Evolutionary conservation across 225 moss, liverwort and hornwort species (phyloP).

Genomic region (Marchantia polymorpha): DNA sequence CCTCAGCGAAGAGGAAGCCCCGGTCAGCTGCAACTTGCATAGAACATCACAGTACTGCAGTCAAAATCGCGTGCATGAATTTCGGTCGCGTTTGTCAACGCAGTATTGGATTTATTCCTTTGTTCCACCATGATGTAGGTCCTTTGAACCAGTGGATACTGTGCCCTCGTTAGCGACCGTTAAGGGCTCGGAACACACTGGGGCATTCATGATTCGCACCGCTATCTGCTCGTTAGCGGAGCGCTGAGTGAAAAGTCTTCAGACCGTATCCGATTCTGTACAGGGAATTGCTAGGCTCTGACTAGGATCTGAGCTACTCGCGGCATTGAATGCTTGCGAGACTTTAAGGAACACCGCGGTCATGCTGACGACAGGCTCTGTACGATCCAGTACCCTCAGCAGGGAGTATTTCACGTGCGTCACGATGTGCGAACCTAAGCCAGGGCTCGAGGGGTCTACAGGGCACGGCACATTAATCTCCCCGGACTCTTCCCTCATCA

Average conservation of each 20-base stretch:
- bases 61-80: not conserved
- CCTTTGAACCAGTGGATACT: not conserved
- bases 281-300: not conserved
- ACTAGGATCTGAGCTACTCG: not conserved
- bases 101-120: not conserved
- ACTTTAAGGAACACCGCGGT: not conserved
- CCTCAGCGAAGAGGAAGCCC: not conserved
- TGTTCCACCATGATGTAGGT: not conserved
- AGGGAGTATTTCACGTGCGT: conserved; percentile 12
- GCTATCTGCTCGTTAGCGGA: not conserved
- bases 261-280: conserved; percentile 7
- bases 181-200: not conserved
- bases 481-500: not conserved
- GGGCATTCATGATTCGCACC: not conserved
- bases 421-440: not conserved
- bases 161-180: not conserved
- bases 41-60: not conserved
- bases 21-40: not conserved
- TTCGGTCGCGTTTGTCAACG: not conserved
- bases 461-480: not conserved
- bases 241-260: not conserved
- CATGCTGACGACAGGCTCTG: not conserved
- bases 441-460: not conserved
- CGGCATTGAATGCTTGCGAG: not conserved
- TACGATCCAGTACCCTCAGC: not conserved